Percentiles rank a stretch among this genome's conserved stretches.
Conservation (phyloP, 305 asterid species). For the Withania somnifera region DNA sequence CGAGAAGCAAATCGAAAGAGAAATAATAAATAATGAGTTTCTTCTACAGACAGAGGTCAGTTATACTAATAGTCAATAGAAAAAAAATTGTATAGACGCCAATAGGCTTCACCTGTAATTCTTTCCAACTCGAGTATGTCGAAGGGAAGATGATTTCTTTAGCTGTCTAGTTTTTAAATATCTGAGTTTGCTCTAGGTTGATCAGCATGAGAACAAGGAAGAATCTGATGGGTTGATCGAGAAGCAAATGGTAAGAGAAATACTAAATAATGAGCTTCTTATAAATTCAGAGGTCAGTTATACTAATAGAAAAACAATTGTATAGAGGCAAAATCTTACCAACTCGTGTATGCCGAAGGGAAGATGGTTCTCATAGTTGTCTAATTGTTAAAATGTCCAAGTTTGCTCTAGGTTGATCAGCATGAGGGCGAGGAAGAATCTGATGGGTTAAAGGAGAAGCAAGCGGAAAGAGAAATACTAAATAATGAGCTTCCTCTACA, state of each 20-base stretch:
- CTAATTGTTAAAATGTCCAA: neutral
- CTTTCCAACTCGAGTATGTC: neutral
- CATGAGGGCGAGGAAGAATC: neutral
- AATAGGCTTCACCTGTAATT: neutral
- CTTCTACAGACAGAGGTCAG: neutral
- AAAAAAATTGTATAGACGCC: neutral
- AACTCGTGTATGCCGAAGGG: neutral
- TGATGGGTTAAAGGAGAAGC: neutral
- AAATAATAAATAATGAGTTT: neutral
- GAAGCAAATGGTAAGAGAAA: constrained; percentile 32
- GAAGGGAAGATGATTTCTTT: neutral
- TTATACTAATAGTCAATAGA: neutral
- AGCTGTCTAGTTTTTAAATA: neutral
- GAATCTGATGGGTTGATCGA: constrained; percentile 25
- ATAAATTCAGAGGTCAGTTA: constrained; percentile 35
- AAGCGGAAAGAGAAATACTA: neutral
- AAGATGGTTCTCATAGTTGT: neutral
- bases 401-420: constrained; percentile 1
- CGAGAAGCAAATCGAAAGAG: neutral
- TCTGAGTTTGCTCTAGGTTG: constrained; percentile 9
- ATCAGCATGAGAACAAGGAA: constrained; percentile 39
- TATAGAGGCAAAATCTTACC: neutral
- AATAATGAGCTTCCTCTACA: neutral
- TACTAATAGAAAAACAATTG: neutral
- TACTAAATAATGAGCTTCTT: constrained; percentile 21